Evolutionary conservation across 129 eudicot species (phyloP).

Genomic region (Flaveria bidentis): DNA sequence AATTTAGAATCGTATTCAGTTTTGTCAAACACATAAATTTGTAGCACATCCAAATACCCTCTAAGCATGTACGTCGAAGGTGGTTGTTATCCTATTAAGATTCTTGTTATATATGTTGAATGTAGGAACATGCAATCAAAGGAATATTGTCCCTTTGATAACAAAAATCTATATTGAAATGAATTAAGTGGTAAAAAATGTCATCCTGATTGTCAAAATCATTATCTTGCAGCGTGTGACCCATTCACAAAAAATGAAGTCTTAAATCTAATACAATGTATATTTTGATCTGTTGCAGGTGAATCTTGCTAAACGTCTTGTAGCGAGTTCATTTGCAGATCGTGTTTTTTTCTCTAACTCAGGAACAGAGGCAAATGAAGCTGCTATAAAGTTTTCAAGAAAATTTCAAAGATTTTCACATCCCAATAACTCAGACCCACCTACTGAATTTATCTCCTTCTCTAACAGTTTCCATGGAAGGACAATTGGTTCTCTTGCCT

Average conservation of each 20-base stretch:
- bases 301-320: constrained; percentile 84
- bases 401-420: constrained; percentile 62
- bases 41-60: neutral
- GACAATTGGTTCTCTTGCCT: constrained; percentile 87
- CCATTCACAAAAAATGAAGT: neutral
- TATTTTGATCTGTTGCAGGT: constrained; percentile 43
- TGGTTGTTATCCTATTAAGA: neutral
- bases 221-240: neutral
- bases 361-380: constrained; percentile 92
- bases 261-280: neutral
- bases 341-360: constrained; percentile 83
- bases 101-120: neutral
- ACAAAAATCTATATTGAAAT: neutral
- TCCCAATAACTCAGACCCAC: constrained; percentile 52
- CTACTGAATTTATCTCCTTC: constrained; percentile 69
- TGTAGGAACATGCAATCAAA: neutral
- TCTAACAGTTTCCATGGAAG: constrained; percentile 85
- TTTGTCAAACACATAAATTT: neutral
- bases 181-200: neutral
- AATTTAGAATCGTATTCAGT: neutral
- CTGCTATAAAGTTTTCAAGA: constrained; percentile 89
- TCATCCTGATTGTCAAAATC: neutral
- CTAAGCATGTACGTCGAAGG: neutral
- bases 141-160: neutral
- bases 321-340: constrained; percentile 76